A percentile compares a stretch with the other conserved stretches of the same genome.
These are phyloP conservation scores for Pichia manshurica DNA, from an alignment of 805 yeast species.

Conservation along the genomic window DNA sequence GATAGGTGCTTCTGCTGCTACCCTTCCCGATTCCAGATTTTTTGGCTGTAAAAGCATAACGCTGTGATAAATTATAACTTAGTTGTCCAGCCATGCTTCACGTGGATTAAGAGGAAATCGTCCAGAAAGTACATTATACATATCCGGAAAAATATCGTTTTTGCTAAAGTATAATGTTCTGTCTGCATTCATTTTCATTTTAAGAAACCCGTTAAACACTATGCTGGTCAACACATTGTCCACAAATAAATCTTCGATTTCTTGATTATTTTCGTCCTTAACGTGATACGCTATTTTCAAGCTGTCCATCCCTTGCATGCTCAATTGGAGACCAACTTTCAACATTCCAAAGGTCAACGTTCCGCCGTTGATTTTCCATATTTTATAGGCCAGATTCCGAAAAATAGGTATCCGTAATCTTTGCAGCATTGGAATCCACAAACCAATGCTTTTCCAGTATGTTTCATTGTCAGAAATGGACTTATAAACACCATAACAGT, in stretches of 20 bases:
- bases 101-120: constrained; percentile 20
- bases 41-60: too few species aligned
- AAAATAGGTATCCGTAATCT: constrained; percentile 40
- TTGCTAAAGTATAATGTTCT: constrained; percentile 27
- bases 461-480: constrained; percentile 31
- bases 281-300: constrained; percentile 17
- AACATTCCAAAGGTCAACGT: constrained; percentile 20
- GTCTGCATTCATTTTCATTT: constrained; percentile 40
- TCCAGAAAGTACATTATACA: constrained; percentile 18
- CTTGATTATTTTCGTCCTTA: constrained; percentile 11
- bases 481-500: constrained; percentile 33
- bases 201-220: constrained; percentile 49
- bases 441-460: constrained; percentile 33
- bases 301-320: constrained; percentile 12
- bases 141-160: constrained; percentile 26
- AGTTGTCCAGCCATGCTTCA: constrained; percentile 28
- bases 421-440: constrained; percentile 42
- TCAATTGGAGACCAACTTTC: constrained; percentile 23
- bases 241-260: constrained; percentile 35
- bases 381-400: constrained; percentile 35
- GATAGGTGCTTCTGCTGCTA: too few species aligned
- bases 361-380: constrained; percentile 17
- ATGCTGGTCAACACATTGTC: constrained; percentile 47
- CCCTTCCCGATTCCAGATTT: too few species aligned
- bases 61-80: too few species aligned